Base-by-base conservation (phyloP, 1,139 yeast genomes). In the Yamadazyma epiphylla region DNA sequence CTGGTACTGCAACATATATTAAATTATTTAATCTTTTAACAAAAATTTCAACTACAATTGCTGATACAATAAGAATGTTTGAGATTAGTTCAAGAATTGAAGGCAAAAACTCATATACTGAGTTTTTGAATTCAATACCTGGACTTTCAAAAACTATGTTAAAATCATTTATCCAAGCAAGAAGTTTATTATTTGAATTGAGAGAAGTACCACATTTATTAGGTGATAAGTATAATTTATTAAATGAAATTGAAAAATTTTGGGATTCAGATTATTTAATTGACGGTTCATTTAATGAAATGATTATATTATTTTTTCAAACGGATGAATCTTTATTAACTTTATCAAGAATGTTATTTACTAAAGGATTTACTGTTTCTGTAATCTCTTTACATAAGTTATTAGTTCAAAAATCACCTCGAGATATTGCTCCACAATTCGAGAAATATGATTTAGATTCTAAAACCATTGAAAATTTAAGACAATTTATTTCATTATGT, bases 51-150 rank as follows among this genome's bases (percentile, higher is more conserved):
- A 27, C 49, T 19, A 29, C 70, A 32, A 54, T 79, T 44, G 79
- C 78, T 37, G 71, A 77, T 39, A 75, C 83, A 0, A 64, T 80
- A 19, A 65, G 72, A 27, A 69, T 77, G 70, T 51, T 64, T 29
- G 87, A 80, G 46, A 69, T 77, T 16, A 48, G 77, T 0, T 59
- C 75, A 1, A 63, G 87, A 41, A 45, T 69, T 5, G 58, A 57
- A 16, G 72, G 72, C 2, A 44, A 41, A 6, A 45, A 52, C 11
- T 52, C 68, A 5, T 58, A 60, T 29, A 42, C 50, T 3, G 46
- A 52, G 5, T 66, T 71, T 33, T 42, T 74, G 31, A 40, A 44
- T 15, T 54, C 58, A 41, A 41, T 61, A 43, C 46, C 67, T 39
- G 46, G 59, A 28, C 36, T 73, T 44, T 30, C 65, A 25, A 55